phyloP scores from a whole-genome alignment of 106 monocot species.

The Dendrobium chrysotoxum region DNA sequence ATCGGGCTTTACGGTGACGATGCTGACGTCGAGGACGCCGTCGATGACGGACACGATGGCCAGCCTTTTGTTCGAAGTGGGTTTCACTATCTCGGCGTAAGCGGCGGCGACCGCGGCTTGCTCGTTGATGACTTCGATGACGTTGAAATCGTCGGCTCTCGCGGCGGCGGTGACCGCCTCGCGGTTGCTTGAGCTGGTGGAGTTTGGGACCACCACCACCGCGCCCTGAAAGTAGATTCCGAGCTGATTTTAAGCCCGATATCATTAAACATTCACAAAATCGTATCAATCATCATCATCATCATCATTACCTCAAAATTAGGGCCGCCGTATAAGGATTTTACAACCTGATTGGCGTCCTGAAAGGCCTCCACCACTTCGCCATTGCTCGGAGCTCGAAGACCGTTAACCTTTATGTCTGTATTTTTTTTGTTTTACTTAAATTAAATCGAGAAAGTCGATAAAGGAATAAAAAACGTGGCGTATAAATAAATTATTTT shows the following conservation, averaged over 20 bases:
- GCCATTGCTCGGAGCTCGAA: not conserved
- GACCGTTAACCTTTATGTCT: not conserved
- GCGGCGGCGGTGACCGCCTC: not conserved
- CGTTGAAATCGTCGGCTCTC: not conserved
- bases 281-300: no score
- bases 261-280: no score
- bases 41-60: not conserved
- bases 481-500: no score
- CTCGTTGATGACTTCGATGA: not conserved
- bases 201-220: not conserved
- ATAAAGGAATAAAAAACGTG: no score
- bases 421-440: not conserved
- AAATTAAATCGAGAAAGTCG: not conserved
- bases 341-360: not conserved
- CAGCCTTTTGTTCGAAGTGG: not conserved
- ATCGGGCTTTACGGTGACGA: not conserved
- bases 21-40: not conserved
- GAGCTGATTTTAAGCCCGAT: no score
- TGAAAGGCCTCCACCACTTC: not conserved
- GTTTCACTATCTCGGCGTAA: not conserved
- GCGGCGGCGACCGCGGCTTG: not conserved
- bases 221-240: not conserved
- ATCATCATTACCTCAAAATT: not conserved
- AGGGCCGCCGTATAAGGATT: not conserved
- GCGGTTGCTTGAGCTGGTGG: not conserved